Percentiles rank a stretch among this genome's conserved stretches.
phyloP scores from a whole-genome alignment of 257 asterid species.

The Oldenlandia corymbosa region DNA sequence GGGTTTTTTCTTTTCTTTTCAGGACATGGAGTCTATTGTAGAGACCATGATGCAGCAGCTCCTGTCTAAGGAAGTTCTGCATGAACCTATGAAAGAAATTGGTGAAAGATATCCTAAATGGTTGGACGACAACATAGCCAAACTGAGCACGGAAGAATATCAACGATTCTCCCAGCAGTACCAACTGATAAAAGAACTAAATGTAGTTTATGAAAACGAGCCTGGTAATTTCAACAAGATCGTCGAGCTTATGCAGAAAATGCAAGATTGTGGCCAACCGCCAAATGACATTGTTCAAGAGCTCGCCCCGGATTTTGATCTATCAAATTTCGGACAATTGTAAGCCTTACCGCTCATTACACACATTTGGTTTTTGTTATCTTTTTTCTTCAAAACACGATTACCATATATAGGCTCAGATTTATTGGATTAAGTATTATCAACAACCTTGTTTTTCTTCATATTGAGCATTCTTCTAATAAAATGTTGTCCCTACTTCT shows the following conservation, averaged over 20 bases:
- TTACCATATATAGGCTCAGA: neutral
- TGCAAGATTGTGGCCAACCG: conserved; percentile 99
- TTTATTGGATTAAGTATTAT: neutral
- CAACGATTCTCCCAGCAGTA: conserved; percentile 55
- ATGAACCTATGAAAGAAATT: conserved; percentile 96
- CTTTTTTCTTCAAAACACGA: neutral
- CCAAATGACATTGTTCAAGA: conserved; percentile 86
- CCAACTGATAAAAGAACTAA: conserved; percentile 61
- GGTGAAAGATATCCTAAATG: conserved; percentile 87
- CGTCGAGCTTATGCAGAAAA: conserved; percentile 97
- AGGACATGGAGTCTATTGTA: conserved; percentile 92
- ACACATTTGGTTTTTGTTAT: too few species aligned
- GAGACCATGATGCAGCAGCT: conserved; percentile 99
- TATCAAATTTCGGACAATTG: conserved; percentile 74
- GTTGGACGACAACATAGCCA: conserved; percentile 73
- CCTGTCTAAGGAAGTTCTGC: conserved; percentile 84
- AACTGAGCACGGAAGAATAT: conserved; percentile 59
- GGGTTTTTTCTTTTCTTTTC: conserved; percentile 14
- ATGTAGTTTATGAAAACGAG: conserved; percentile 62
- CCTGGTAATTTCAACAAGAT: conserved; percentile 87
- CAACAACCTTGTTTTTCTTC: neutral
- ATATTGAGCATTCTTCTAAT: conserved; percentile 6
- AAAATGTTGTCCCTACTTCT: conserved; percentile 10
- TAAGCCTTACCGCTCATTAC: conserved; percentile 32
- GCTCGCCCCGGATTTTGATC: conserved; percentile 85